phyloP scores from a whole-genome alignment of 495 filamentous ascomycete species.

The Penicillium lagena region DNA sequence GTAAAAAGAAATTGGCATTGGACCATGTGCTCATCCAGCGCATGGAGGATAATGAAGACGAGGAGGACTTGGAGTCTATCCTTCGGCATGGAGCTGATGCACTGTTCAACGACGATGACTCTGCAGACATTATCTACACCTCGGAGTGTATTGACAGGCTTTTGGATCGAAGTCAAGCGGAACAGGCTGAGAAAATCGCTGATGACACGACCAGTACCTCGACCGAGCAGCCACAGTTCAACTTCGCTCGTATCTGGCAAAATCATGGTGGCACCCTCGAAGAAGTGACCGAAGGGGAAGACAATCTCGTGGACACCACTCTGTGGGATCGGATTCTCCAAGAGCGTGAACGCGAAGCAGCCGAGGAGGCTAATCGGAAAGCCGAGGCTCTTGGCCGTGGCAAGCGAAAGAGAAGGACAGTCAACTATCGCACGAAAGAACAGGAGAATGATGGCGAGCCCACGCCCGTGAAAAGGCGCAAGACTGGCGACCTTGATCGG shows the following conservation, averaged over 20 bases:
- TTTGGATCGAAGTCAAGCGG: conserved; percentile 75
- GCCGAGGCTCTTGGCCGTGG: conserved; percentile 75
- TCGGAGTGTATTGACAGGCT: conserved; percentile 74
- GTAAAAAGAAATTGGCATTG: conserved; percentile 88
- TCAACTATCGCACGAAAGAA: conserved; percentile 31
- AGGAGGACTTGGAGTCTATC: conserved; percentile 79
- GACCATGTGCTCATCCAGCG: conserved; percentile 91
- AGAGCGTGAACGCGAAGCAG: conserved; percentile 71
- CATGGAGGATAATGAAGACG: conserved; percentile 64
- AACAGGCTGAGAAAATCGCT: conserved; percentile 55
- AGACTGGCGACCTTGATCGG: conserved; percentile 24
- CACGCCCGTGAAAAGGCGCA: conserved; percentile 21
- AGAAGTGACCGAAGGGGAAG: conserved; percentile 47
- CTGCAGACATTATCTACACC: conserved; percentile 70
- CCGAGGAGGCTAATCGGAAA: conserved; percentile 55
- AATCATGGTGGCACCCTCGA: conserved; percentile 66
- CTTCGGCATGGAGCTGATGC: conserved; percentile 82
- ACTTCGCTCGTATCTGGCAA: conserved; percentile 87
- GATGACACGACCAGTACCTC: conserved; percentile 55
- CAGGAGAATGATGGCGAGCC: conserved; percentile 6
- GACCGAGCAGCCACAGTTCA: conserved; percentile 52
- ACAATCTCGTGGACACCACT: conserved; percentile 41
- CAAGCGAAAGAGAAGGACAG: conserved; percentile 51
- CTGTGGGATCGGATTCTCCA: conserved; percentile 87
- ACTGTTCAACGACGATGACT: conserved; percentile 69